Evolutionary conservation across 768 basidiomycete species (phyloP).

Genomic region (Saitozyma podzolica): DNA sequence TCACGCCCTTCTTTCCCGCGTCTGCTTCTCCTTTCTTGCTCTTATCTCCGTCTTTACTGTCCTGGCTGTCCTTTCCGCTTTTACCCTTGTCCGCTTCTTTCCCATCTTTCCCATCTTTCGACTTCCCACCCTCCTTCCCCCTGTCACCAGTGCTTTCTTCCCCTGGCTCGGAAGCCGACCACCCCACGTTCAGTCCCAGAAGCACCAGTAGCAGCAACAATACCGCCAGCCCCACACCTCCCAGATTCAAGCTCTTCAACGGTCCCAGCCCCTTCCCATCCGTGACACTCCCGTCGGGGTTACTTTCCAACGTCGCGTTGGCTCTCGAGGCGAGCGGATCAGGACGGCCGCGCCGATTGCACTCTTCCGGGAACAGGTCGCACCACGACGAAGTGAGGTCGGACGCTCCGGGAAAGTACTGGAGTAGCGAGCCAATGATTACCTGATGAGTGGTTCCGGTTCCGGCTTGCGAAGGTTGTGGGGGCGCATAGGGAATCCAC

Average conservation of each 20-base stretch:
- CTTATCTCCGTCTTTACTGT: no score
- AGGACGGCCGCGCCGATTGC: constrained; percentile 4
- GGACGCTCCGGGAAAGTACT: constrained; percentile 15
- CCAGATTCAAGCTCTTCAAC: constrained; percentile 18
- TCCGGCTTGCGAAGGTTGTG: not conserved
- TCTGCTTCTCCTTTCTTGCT: not conserved
- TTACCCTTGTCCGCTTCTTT: not conserved
- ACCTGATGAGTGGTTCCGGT: constrained; percentile 22
- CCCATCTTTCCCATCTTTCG: constrained; percentile 6
- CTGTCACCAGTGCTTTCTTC: not conserved
- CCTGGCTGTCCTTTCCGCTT: no score
- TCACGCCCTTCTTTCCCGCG: not conserved
- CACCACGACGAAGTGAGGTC: constrained; percentile 22
- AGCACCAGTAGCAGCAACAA: constrained; percentile 21
- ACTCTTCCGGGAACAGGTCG: constrained; percentile 27
- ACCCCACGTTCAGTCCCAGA: constrained; percentile 25
- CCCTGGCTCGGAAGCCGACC: constrained; percentile 1
- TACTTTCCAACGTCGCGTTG: no score
- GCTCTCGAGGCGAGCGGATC: not conserved
- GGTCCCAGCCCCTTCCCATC: no score
- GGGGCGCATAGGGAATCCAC: constrained; percentile 24
- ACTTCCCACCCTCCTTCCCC: constrained; percentile 1
- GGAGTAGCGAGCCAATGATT: constrained; percentile 15
- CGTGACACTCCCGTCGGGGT: no score
- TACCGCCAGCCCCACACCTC: constrained; percentile 25